phyloP scores from a whole-genome alignment of 345 rosid genomes.

The Dipteronia sinensis region DNA sequence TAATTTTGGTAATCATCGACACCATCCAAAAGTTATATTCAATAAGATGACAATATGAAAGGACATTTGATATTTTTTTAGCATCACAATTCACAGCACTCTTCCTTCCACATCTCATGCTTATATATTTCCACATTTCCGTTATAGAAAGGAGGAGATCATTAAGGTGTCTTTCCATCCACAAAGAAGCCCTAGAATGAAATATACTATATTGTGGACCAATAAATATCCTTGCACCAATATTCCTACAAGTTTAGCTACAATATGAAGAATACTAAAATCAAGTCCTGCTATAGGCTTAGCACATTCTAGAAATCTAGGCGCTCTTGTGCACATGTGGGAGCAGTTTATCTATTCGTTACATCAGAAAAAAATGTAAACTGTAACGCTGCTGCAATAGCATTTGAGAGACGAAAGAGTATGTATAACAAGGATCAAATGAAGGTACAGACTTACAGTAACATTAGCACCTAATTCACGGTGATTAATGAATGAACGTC shows the following conservation, averaged over 20 bases:
- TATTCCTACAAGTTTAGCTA: neutral
- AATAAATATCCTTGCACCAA: neutral
- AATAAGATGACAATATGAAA: neutral
- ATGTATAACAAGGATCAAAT: constrained; percentile 9
- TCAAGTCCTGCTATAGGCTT: neutral
- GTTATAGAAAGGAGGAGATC: neutral
- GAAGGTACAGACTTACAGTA: constrained; percentile 64
- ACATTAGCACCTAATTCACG: constrained; percentile 83
- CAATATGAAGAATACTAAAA: neutral
- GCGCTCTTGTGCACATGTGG: neutral
- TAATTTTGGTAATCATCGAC: neutral
- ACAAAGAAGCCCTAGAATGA: neutral
- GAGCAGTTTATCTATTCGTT: neutral
- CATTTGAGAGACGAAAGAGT: constrained; percentile 10
- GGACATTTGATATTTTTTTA: neutral
- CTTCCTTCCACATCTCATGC: neutral
- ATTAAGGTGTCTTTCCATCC: neutral
- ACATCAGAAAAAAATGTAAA: neutral
- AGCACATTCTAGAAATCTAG: neutral
- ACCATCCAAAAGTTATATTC: neutral
- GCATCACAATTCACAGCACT: neutral
- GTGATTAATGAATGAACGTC: constrained; percentile 76
- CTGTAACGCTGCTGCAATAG: neutral
- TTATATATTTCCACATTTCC: neutral
- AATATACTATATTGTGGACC: neutral